Conservation (phyloP, 257 asterid genomes). For the Ehretia macrophylla region DNA sequence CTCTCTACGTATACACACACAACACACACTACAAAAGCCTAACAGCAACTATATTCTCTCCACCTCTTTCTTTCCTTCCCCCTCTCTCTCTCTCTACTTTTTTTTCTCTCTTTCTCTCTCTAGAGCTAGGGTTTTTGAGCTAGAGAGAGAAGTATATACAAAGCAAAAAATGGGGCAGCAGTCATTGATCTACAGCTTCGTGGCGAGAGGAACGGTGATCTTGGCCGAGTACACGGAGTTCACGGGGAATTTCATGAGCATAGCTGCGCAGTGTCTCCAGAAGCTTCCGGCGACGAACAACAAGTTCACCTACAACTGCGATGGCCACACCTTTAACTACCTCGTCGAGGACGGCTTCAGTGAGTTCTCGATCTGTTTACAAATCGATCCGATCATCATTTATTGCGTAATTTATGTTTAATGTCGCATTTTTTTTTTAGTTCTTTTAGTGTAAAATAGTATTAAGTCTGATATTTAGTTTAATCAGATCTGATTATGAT, state of each 20-base stretch:
- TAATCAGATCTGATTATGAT: background rate
- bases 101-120: slow-evolving; percentile 13
- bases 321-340: slow-evolving; percentile 89
- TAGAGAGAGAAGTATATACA: slow-evolving; percentile 4
- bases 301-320: slow-evolving; percentile 93
- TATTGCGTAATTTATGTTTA: no score
- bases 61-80: slow-evolving; percentile 8
- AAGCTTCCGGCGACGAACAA: slow-evolving; percentile 88
- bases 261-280: slow-evolving; percentile 93
- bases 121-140: slow-evolving; percentile 41
- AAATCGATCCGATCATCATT: background rate
- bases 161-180: slow-evolving; percentile 74
- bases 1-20: background rate
- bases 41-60: slow-evolving; percentile 1
- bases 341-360: slow-evolving; percentile 91
- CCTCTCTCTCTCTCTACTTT: slow-evolving; percentile 12
- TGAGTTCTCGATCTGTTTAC: slow-evolving; percentile 22
- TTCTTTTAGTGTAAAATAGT: no score
- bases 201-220: slow-evolving; percentile 87
- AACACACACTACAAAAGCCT: background rate
- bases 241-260: slow-evolving; percentile 87
- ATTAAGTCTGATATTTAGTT: no score
- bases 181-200: slow-evolving; percentile 96
- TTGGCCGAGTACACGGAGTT: slow-evolving; percentile 84
- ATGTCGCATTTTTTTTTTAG: no score